These are phyloP conservation scores for Eucalyptus pauciflora DNA, from an alignment of 345 rosid genomes.

Conservation along the genomic window DNA sequence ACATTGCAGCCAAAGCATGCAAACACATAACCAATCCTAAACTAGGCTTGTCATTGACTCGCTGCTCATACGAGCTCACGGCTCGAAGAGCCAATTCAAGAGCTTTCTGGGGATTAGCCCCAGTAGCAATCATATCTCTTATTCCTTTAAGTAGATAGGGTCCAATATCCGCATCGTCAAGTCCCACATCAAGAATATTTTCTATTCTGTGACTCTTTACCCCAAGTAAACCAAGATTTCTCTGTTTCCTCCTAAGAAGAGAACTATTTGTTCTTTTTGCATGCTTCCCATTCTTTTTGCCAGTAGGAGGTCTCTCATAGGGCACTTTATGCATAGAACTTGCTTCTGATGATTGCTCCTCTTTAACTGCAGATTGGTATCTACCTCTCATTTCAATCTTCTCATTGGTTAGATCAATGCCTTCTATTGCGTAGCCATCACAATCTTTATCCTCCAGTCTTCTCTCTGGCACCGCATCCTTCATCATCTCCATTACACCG, in stretches of 20 bases:
- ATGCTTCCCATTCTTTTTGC: conserved; percentile 12
- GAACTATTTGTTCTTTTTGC: conserved; percentile 20
- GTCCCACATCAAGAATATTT: conserved; percentile 2
- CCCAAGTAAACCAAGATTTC: conserved; percentile 18
- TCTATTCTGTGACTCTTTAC: conserved; percentile 7
- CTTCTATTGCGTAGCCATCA: background rate
- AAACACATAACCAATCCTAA: conserved; percentile 70
- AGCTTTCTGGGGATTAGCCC: conserved; percentile 54
- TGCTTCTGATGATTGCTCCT: conserved; percentile 12
- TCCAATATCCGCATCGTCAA: conserved; percentile 56
- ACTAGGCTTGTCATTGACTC: conserved; percentile 17
- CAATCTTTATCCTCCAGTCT: background rate
- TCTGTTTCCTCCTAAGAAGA: conserved; percentile 11
- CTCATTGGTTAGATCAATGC: background rate
- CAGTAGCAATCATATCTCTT: conserved; percentile 50
- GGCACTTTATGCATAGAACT: conserved; percentile 25
- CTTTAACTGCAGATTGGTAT: background rate
- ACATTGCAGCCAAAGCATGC: conserved; percentile 63
- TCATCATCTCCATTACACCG: conserved; percentile 29
- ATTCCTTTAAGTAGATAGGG: conserved; percentile 56
- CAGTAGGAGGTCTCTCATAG: conserved; percentile 11
- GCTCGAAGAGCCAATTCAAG: conserved; percentile 60
- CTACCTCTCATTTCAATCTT: background rate
- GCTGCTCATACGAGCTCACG: conserved; percentile 48
- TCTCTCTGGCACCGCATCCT: conserved; percentile 14